Conservation (phyloP, 345 rosid species). For the Corchorus olitorius region DNA sequence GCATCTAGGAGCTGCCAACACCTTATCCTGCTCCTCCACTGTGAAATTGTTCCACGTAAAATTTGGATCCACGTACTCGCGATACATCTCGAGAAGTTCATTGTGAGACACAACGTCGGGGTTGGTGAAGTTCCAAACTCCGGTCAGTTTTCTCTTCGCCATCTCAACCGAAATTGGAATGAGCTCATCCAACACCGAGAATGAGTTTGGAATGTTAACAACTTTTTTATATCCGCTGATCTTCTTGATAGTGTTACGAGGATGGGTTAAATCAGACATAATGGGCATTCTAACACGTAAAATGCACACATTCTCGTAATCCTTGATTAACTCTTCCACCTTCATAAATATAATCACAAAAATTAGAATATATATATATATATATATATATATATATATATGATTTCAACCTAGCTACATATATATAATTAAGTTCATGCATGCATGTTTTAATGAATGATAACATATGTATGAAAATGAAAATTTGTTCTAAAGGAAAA, state of each 20-base stretch:
- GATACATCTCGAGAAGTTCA: not conserved
- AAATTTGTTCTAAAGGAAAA: too few relatives aligned
- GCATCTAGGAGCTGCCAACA: too few relatives aligned
- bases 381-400: too few relatives aligned
- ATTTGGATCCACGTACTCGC: not conserved
- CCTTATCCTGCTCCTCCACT: too few relatives aligned
- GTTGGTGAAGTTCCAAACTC: not conserved
- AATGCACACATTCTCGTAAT: not conserved
- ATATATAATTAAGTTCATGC: too few relatives aligned
- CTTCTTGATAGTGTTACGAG: conserved; percentile 12
- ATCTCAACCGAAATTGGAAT: not conserved
- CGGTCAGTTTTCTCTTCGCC: conserved; percentile 1
- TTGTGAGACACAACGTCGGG: not conserved
- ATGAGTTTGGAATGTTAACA: not conserved
- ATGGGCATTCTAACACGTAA: not conserved
- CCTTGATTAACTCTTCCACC: not conserved
- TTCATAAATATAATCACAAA: not conserved
- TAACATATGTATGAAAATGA: too few relatives aligned
- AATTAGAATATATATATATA: too few relatives aligned
- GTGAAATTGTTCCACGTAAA: not conserved
- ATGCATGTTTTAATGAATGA: too few relatives aligned
- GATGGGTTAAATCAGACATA: not conserved
- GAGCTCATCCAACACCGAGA: not conserved
- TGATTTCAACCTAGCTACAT: too few relatives aligned
- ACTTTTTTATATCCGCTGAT: not conserved